These are phyloP conservation scores for Diddensiella transvaalensis DNA, from an alignment of 805 yeast species.

Conservation along the genomic window DNA sequence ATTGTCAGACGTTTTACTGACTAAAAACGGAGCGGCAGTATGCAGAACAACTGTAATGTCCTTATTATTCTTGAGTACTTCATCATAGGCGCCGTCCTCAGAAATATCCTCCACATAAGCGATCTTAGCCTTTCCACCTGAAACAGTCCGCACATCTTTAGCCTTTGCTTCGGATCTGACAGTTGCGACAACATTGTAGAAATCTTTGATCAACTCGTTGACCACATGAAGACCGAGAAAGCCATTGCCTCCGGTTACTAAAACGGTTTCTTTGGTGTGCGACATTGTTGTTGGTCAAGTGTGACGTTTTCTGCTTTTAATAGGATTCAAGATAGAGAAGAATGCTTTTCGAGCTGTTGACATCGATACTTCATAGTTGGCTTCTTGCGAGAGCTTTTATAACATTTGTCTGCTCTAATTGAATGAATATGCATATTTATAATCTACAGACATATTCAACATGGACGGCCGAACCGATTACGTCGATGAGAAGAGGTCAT, in stretches of 20 bases:
- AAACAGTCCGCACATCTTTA: conserved; percentile 20
- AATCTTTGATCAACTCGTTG: conserved; percentile 36
- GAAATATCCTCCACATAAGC: conserved; percentile 30
- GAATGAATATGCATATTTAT: no score
- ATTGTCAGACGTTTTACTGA: conserved; percentile 25
- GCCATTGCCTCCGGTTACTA: conserved; percentile 46
- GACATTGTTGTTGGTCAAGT: no score
- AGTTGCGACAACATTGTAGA: conserved; percentile 45
- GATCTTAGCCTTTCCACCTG: conserved; percentile 44
- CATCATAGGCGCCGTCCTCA: conserved; percentile 26
- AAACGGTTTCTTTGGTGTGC: conserved; percentile 27
- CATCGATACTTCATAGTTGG: no score
- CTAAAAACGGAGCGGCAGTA: conserved; percentile 30
- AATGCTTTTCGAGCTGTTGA: no score
- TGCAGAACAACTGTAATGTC: conserved; percentile 29
- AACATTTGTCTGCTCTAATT: no score
- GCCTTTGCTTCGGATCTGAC: conserved; percentile 49
- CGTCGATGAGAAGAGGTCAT: no score
- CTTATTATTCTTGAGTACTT: conserved; percentile 35
- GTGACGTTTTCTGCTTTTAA: no score
- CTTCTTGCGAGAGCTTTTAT: no score
- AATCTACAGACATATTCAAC: no score
- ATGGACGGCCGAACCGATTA: no score
- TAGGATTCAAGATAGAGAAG: no score
- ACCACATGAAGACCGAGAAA: conserved; percentile 45